Evolutionary conservation across 2,329 filamentous ascomycete species (phyloP).

Genomic region (Sporothrix euskadiensis): DNA sequence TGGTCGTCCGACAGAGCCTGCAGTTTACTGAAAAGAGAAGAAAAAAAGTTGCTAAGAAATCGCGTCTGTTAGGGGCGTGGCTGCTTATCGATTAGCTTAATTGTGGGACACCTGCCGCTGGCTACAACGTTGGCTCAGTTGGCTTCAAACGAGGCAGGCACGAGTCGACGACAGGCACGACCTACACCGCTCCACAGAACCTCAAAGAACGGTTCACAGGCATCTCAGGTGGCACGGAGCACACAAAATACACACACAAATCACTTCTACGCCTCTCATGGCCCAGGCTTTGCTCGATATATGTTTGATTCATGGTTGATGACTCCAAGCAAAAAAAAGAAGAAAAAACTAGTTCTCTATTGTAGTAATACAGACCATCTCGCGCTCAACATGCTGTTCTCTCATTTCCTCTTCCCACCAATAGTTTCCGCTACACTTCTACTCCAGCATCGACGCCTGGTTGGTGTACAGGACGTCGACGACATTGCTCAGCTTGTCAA

Average conservation of each 20-base stretch:
- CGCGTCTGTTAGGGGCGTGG: conserved; percentile 4
- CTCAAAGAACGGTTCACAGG: neutral
- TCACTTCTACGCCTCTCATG: too few relatives aligned
- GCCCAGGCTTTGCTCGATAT: neutral
- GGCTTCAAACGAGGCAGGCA: neutral
- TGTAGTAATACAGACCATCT: conserved; percentile 24
- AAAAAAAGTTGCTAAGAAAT: conserved; percentile 14
- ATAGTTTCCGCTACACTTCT: neutral
- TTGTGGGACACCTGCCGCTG: neutral
- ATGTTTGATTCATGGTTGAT: neutral
- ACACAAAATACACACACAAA: neutral
- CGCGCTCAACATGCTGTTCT: neutral
- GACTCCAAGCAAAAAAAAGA: neutral
- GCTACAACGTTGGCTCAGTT: neutral
- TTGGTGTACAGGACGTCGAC: conserved; percentile 98
- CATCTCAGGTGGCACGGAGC: neutral
- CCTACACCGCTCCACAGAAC: neutral
- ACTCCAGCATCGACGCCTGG: conserved; percentile 94
- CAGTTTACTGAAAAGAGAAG: neutral
- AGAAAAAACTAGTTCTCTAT: conserved; percentile 19
- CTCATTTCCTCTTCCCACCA: neutral
- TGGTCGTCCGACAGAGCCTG: conserved; percentile 14
- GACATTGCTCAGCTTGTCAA: conserved; percentile 95
- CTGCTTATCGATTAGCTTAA: conserved; percentile 10
- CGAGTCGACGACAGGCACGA: too few relatives aligned